These are phyloP conservation scores for Penicillium fuscoglaucum DNA, from an alignment of 2,329 filamentous ascomycete species.

Conservation along the genomic window DNA sequence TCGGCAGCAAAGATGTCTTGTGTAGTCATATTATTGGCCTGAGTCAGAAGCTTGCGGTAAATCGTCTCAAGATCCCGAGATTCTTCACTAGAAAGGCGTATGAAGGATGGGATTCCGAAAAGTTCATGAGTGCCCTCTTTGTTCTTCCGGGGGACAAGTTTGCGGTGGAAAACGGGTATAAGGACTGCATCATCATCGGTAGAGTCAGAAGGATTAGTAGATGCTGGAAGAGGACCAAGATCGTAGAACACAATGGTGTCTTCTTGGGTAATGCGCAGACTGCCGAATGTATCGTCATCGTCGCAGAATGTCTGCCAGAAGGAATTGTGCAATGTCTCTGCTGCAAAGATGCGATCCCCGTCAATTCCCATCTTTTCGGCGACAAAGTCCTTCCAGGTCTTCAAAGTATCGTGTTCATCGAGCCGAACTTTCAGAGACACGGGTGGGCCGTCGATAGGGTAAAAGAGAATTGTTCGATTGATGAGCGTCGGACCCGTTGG, in stretches of 20 bases:
- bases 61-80: slow-evolving; percentile 68
- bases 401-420: slow-evolving; percentile 65
- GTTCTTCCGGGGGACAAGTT: slow-evolving; percentile 26
- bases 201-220: neutral
- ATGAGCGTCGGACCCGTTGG: slow-evolving; percentile 78
- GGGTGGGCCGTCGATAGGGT: slow-evolving; percentile 70
- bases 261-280: slow-evolving; percentile 62
- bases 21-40: slow-evolving; percentile 74
- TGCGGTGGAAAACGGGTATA: slow-evolving; percentile 51
- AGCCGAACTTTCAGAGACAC: slow-evolving; percentile 75
- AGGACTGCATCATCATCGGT: slow-evolving; percentile 47
- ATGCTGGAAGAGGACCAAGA: slow-evolving; percentile 59
- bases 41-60: slow-evolving; percentile 74
- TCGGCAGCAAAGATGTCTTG: slow-evolving; percentile 61
- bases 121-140: slow-evolving; percentile 30
- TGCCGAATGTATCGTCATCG: slow-evolving; percentile 60
- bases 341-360: slow-evolving; percentile 68
- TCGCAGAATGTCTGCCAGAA: slow-evolving; percentile 89
- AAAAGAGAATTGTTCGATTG: slow-evolving; percentile 72
- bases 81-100: slow-evolving; percentile 74
- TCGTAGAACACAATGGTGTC: slow-evolving; percentile 74
- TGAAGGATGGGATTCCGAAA: slow-evolving; percentile 57
- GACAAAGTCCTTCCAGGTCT: slow-evolving; percentile 51
- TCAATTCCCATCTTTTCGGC: slow-evolving; percentile 53
- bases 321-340: slow-evolving; percentile 77